A percentile compares a stretch with the other conserved stretches of the same genome.
Evolutionary conservation across 129 eudicot genomes (phyloP).

Genomic region (Tagetes patula): DNA sequence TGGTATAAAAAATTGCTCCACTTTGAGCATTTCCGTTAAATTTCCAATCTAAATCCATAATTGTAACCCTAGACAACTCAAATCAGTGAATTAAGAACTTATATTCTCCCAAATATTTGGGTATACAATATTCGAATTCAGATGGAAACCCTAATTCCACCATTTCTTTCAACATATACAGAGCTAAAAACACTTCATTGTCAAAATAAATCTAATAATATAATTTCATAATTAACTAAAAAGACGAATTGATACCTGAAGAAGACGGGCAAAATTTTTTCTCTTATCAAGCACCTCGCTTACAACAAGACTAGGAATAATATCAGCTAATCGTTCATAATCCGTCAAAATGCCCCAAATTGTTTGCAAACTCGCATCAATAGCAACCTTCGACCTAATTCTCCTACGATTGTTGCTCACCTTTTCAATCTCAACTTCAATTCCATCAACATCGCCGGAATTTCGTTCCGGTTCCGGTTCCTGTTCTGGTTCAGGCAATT

Average conservation of each 20-base stretch:
- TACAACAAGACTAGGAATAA: conserved; percentile 72
- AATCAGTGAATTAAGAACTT: neutral
- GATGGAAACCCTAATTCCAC: conserved; percentile 5
- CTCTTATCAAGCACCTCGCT: conserved; percentile 64
- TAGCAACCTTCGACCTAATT: conserved; percentile 52
- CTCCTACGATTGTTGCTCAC: conserved; percentile 55
- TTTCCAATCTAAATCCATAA: neutral
- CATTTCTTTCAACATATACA: neutral
- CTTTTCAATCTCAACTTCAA: conserved; percentile 56
- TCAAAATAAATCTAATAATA: neutral
- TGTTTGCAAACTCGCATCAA: conserved; percentile 49
- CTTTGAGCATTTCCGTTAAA: too few relatives aligned
- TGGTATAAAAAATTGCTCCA: too few relatives aligned
- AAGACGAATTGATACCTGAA: conserved; percentile 37
- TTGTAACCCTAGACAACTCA: neutral
- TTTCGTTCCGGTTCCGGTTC: neutral
- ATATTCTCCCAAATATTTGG: neutral
- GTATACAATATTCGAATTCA: neutral
- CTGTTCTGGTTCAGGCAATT: conserved; percentile 1
- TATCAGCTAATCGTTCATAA: conserved; percentile 67
- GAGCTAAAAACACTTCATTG: neutral
- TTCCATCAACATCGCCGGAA: conserved; percentile 17
- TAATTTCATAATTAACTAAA: neutral
- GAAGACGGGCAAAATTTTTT: conserved; percentile 62
- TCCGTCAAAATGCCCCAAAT: conserved; percentile 73